These are phyloP conservation scores for Gilbertella persicaria DNA, from an alignment of 371 early-diverging fungal genomes.

Conservation along the genomic window DNA sequence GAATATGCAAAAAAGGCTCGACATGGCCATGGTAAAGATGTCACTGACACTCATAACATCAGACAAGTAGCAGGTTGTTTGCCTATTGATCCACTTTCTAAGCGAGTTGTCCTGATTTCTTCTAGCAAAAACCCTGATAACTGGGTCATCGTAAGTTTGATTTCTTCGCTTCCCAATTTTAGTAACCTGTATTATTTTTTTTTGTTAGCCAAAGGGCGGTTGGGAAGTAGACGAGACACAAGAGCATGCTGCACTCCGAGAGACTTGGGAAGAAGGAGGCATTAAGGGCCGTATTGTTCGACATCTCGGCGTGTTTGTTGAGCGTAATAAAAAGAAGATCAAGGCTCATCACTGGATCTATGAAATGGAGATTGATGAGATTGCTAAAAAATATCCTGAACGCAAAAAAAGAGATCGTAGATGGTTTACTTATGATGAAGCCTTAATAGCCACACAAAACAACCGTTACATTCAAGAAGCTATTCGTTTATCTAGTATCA, in stretches of 20 bases:
- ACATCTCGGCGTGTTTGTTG: conserved; percentile 57
- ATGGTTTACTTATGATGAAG: conserved; percentile 69
- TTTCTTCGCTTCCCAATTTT: not conserved
- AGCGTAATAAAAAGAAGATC: conserved; percentile 47
- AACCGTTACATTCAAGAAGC: conserved; percentile 64
- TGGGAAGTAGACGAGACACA: conserved; percentile 71
- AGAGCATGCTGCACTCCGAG: conserved; percentile 64
- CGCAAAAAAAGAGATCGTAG: conserved; percentile 61
- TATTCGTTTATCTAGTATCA: conserved; percentile 42
- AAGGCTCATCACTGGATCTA: conserved; percentile 62
- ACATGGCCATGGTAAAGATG: conserved; percentile 43
- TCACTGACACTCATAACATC: conserved; percentile 33
- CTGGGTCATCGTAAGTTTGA: conserved; percentile 55
- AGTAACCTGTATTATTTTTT: not conserved
- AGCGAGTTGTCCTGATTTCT: conserved; percentile 55
- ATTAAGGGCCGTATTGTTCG: conserved; percentile 54
- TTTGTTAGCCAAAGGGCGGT: conserved; percentile 62
- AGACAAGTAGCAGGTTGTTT: conserved; percentile 66
- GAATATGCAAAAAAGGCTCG: conserved; percentile 46
- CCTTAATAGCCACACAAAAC: conserved; percentile 39
- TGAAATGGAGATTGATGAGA: conserved; percentile 59
- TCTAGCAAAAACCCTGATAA: conserved; percentile 53
- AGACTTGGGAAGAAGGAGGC: conserved; percentile 74
- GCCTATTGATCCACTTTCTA: conserved; percentile 53
- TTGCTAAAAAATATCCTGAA: conserved; percentile 63